Evolutionary conservation across 805 yeast genomes (phyloP).

Genomic region (Candida verbasci): DNA sequence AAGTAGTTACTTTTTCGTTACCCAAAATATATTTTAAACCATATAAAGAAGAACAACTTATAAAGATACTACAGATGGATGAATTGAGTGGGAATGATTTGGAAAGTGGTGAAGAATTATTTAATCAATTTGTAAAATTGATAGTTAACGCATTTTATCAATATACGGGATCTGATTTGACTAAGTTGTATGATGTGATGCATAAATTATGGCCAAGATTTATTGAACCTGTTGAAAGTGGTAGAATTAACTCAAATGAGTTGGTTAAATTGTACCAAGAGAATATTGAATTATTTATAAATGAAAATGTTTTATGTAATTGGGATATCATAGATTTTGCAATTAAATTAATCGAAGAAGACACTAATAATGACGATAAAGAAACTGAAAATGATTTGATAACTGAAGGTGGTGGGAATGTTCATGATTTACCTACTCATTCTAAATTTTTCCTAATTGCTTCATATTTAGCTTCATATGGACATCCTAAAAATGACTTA

Average conservation of each 20-base stretch:
- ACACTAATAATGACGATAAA: conserved; percentile 14
- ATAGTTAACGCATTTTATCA: conserved; percentile 43
- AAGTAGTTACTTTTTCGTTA: conserved; percentile 31
- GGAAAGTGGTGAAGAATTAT: conserved; percentile 24
- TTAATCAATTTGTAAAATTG: conserved; percentile 41
- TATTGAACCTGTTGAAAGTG: conserved; percentile 20
- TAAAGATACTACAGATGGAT: conserved; percentile 31
- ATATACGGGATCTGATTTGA: conserved; percentile 43
- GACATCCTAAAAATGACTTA: conserved; percentile 65
- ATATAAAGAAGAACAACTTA: conserved; percentile 33
- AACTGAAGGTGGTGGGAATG: conserved; percentile 14
- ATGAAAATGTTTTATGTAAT: conserved; percentile 28
- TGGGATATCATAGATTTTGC: conserved; percentile 23
- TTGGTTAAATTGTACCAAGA: conserved; percentile 33
- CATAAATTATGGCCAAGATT: conserved; percentile 31
- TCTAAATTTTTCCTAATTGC: conserved; percentile 76
- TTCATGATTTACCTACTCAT: conserved; percentile 49
- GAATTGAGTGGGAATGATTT: conserved; percentile 17
- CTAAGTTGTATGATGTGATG: conserved; percentile 28
- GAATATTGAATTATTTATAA: conserved; percentile 21
- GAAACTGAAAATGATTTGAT: no score
- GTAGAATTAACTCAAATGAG: conserved; percentile 19
- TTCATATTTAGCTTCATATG: conserved; percentile 77
- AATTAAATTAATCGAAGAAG: conserved; percentile 17
- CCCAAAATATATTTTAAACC: conserved; percentile 39